Percentiles rank a stretch among this genome's conserved stretches.
Conservation (phyloP, 495 filamentous ascomycete species). For the Apodospora peruviana region DNA sequence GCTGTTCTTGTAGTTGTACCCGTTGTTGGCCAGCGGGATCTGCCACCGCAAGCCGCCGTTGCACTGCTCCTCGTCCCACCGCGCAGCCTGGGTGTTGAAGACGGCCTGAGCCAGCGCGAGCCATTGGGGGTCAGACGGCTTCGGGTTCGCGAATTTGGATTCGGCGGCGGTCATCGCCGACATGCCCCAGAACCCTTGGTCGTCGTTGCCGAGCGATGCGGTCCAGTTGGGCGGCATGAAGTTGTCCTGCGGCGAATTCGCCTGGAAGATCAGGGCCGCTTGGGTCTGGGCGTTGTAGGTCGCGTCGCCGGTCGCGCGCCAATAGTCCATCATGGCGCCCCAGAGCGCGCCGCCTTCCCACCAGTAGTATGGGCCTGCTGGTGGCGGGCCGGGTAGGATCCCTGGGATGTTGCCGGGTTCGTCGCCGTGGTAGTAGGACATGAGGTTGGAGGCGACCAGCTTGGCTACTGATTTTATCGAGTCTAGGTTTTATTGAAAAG, state of each 20-base stretch:
- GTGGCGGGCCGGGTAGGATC: conserved; percentile 51
- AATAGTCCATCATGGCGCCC: conserved; percentile 64
- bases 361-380: conserved; percentile 50
- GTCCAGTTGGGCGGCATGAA: conserved; percentile 69
- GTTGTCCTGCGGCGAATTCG: conserved; percentile 48
- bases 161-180: conserved; percentile 64
- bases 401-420: conserved; percentile 56
- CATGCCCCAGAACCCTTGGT: conserved; percentile 67
- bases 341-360: conserved; percentile 57
- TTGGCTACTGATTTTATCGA: conserved; percentile 59
- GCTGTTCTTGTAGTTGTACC: conserved; percentile 74
- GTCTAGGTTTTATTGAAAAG: conserved; percentile 24
- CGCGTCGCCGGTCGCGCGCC: conserved; percentile 60
- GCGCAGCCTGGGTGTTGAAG: conserved; percentile 55
- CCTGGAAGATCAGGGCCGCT: conserved; percentile 43
- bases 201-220: conserved; percentile 65
- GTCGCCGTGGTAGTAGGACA: conserved; percentile 59
- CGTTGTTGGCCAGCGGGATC: conserved; percentile 62
- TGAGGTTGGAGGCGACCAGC: conserved; percentile 55
- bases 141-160: conserved; percentile 54
- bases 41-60: conserved; percentile 71
- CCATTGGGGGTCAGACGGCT: conserved; percentile 51
- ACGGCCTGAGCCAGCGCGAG: conserved; percentile 64
- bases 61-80: conserved; percentile 58
- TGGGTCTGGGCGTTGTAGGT: conserved; percentile 54